Evolutionary conservation across 352 stramenopile genomes (phyloP).

Genomic region (Albugo laibachii): DNA sequence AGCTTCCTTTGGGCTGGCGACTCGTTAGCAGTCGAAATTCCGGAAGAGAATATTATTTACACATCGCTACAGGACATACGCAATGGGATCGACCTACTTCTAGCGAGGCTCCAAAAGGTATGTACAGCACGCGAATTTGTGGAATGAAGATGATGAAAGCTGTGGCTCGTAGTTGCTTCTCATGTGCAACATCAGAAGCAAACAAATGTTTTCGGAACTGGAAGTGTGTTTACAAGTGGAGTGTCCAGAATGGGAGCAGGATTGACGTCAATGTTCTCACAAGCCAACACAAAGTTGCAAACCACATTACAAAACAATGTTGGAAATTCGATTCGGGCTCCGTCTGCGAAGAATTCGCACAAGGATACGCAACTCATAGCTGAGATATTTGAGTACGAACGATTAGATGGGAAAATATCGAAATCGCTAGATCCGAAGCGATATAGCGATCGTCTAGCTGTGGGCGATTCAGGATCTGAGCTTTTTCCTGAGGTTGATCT

Average conservation of each 20-base stretch:
- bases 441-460: slow-evolving; percentile 43
- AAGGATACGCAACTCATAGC: slow-evolving; percentile 47
- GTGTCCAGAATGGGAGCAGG: slow-evolving; percentile 43
- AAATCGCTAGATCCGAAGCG: slow-evolving; percentile 42
- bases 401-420: slow-evolving; percentile 44
- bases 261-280: slow-evolving; percentile 34
- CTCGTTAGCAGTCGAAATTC: slow-evolving; percentile 43
- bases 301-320: slow-evolving; percentile 34
- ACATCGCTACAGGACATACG: slow-evolving; percentile 35
- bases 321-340: slow-evolving; percentile 6
- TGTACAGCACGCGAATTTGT: neutral
- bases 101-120: slow-evolving; percentile 28
- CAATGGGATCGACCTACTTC: slow-evolving; percentile 53
- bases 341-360: slow-evolving; percentile 19
- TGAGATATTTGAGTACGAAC: slow-evolving; percentile 76
- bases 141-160: too few species aligned
- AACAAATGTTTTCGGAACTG: neutral
- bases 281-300: slow-evolving; percentile 51
- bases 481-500: slow-evolving; percentile 41
- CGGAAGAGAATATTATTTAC: slow-evolving; percentile 50
- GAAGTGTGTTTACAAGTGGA: slow-evolving; percentile 37
- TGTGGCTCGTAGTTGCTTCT: slow-evolving; percentile 1
- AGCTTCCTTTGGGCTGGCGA: slow-evolving; percentile 38
- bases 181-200: neutral
- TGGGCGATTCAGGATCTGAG: slow-evolving; percentile 32